Base-by-base conservation (phyloP, 441 rosid species). In the Metrosideros polymorpha region DNA sequence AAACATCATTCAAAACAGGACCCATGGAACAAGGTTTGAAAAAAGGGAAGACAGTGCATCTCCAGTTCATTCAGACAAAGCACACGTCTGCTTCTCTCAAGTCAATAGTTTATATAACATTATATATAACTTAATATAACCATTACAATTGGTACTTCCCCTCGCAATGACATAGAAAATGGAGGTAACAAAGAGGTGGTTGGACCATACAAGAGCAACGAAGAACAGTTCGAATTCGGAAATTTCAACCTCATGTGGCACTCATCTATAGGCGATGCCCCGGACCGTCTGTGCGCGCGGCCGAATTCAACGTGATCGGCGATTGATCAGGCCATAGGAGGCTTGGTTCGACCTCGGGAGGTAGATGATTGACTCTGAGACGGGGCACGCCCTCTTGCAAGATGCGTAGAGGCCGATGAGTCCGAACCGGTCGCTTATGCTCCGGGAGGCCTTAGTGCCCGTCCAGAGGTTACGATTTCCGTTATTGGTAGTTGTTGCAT, bases 311-410 rank as follows among this genome's bases (percentile, higher is more conserved):
- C 85, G 90, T 47, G 89, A 87, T 43, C 84, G 91, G 27, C 90
- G 93, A 79, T 84, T 89, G 45, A 94, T 90, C 83, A 93, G 85
- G 89, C 89, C 90, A 47, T 91, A 93, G 45, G 93, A 86, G 52
- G 92, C 32, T 87, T 91, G 59, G 63, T 86, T 87, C 17, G 98
- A 88, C 85, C 94, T 90, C 4, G 98, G 97, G 82, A 94, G 89
- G 90, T 92, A 87, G 25, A 95, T 92, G 77, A 94, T 83, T 13
- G 98, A 95, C 86, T 95, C 97, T 22, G 98, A 90, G 82, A 97
- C 95, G 3, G 94, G 87, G 87, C 95, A 90, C 83, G 92, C 89
- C 85, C 89, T 92, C 90, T 94, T 94, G 86, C 99, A 97, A 45
- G 97, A 95, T 90, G 91, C 83, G 88, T 93, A 91, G 19, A 94